Percentiles rank a stretch among this genome's conserved stretches.
phyloP scores from a whole-genome alignment of 345 rosid genomes.

The Acer campestre region DNA sequence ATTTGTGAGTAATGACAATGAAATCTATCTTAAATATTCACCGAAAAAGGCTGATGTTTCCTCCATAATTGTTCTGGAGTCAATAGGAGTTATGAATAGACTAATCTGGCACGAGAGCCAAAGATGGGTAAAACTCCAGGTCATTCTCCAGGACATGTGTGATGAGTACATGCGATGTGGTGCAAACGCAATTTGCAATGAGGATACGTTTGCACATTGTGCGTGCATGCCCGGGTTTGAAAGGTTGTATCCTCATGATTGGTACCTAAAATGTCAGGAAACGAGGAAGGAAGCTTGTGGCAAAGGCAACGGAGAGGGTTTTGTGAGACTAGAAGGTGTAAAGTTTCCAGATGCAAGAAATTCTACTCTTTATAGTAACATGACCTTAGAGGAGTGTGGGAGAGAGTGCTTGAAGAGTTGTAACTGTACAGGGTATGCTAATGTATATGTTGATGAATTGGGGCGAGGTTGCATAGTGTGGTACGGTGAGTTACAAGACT shows the following conservation, averaged over 20 bases:
- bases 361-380: not conserved
- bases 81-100: not conserved
- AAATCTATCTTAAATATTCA: not conserved
- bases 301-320: not conserved
- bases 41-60: not conserved
- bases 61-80: not conserved
- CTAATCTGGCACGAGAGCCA: slow-evolving; percentile 16
- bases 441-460: not conserved
- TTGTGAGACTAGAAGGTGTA: not conserved
- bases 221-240: slow-evolving; percentile 22
- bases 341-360: not conserved
- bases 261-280: not conserved
- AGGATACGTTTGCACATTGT: not conserved
- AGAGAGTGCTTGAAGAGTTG: slow-evolving; percentile 7
- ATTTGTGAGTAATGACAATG: not conserved
- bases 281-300: not conserved
- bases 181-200: slow-evolving; percentile 15
- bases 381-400: not conserved
- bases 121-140: slow-evolving; percentile 10
- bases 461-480: not conserved
- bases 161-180: slow-evolving; percentile 25
- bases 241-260: not conserved
- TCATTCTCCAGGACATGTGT: slow-evolving; percentile 19
- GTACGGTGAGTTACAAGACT: not conserved
- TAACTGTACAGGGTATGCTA: slow-evolving; percentile 7